phyloP scores from a whole-genome alignment of 805 yeast species.

The Saturnispora gosingensis region DNA sequence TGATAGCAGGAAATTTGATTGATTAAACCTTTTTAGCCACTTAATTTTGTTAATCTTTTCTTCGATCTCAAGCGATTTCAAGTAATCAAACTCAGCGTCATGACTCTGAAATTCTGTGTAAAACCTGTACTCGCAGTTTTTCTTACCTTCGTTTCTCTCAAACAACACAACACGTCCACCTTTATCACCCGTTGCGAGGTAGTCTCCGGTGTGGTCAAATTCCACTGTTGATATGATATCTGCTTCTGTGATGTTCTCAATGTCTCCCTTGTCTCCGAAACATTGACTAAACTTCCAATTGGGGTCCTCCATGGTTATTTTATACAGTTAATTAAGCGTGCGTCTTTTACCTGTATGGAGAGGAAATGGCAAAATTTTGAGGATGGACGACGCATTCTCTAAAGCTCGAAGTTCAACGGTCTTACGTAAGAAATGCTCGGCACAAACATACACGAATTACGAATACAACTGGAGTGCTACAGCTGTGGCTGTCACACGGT shows the following conservation, averaged over 20 bases:
- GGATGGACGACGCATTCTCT: not conserved
- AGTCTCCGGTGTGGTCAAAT: conserved; percentile 91
- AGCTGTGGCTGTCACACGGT: too few relatives aligned
- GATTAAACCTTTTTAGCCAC: conserved; percentile 85
- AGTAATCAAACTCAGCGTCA: conserved; percentile 96
- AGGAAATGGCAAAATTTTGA: not conserved
- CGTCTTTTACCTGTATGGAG: not conserved
- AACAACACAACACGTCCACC: conserved; percentile 97
- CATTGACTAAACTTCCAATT: conserved; percentile 89
- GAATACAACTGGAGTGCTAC: not conserved
- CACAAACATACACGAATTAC: not conserved
- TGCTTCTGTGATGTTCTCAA: conserved; percentile 90
- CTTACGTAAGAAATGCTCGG: not conserved
- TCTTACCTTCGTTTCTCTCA: conserved; percentile 71
- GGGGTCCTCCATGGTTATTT: conserved; percentile 25
- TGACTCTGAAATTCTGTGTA: conserved; percentile 96
- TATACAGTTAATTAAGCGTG: not conserved
- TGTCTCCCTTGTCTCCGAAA: conserved; percentile 97
- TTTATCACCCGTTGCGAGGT: conserved; percentile 94
- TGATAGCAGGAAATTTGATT: conserved; percentile 80
- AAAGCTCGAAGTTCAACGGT: not conserved
- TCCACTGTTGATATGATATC: conserved; percentile 96
- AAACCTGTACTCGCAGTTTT: conserved; percentile 88
- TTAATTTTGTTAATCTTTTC: conserved; percentile 96
- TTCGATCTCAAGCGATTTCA: conserved; percentile 92